Percentiles rank a stretch among this genome's conserved stretches.
These are phyloP conservation scores for Mollisia scopiformis DNA, from an alignment of 2,329 filamentous ascomycete species.

Conservation along the genomic window DNA sequence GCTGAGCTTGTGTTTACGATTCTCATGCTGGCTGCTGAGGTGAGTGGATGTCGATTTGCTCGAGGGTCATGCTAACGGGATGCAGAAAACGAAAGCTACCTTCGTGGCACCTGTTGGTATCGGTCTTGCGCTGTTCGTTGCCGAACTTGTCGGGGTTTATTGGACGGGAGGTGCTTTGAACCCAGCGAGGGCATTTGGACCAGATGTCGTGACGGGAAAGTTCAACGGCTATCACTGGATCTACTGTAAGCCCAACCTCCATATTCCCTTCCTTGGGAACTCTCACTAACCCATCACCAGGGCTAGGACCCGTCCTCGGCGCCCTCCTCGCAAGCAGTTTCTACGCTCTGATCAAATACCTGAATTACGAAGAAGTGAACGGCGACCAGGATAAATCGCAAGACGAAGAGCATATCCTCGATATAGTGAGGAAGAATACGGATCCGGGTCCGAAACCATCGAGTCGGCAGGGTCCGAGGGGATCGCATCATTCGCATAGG, in stretches of 20 bases:
- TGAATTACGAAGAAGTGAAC: slow-evolving; percentile 53
- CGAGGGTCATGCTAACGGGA: background rate
- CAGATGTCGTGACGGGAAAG: slow-evolving; percentile 43
- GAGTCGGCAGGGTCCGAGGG: background rate
- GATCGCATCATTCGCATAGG: background rate
- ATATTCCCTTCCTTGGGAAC: background rate
- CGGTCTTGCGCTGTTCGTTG: slow-evolving; percentile 2
- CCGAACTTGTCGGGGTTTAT: slow-evolving; percentile 40
- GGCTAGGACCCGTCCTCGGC: slow-evolving; percentile 51
- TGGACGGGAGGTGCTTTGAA: slow-evolving; percentile 51
- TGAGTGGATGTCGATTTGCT: background rate
- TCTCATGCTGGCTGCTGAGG: slow-evolving; percentile 3
- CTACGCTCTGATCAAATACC: slow-evolving; percentile 49
- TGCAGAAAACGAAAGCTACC: background rate
- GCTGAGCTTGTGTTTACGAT: slow-evolving; percentile 1
- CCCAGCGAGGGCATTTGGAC: slow-evolving; percentile 48
- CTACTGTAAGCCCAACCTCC: slow-evolving; percentile 38
- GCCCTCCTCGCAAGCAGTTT: slow-evolving; percentile 47
- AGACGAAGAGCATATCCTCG: slow-evolving; percentile 3
- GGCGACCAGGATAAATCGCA: slow-evolving; percentile 40
- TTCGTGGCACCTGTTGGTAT: slow-evolving; percentile 1
- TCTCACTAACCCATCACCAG: slow-evolving; percentile 3
- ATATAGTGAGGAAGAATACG: background rate
- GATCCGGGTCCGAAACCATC: background rate
- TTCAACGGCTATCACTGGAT: slow-evolving; percentile 50